Conservation (phyloP, 768 basidiomycete genomes). For the Lentinula sp. region DNA sequence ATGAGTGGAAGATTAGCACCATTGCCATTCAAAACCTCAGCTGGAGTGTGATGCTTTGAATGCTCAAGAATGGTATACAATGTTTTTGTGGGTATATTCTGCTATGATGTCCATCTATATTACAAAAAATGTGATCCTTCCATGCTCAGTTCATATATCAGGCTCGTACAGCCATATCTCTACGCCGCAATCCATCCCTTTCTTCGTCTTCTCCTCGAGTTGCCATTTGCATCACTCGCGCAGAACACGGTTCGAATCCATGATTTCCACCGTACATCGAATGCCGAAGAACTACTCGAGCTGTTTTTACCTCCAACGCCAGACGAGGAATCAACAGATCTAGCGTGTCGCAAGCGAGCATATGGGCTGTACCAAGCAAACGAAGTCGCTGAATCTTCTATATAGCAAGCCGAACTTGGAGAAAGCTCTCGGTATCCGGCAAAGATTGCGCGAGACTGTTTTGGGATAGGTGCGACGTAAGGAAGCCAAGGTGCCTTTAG, state of each 20-base stretch:
- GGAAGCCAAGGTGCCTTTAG: slow-evolving; percentile 8
- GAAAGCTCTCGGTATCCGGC: background rate
- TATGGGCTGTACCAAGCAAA: slow-evolving; percentile 5
- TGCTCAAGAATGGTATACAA: background rate
- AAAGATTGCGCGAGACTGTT: slow-evolving; percentile 1
- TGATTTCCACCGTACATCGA: background rate
- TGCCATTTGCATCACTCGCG: background rate
- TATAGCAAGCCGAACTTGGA: background rate
- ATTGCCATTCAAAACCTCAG: too few species aligned
- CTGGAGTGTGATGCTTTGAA: too few species aligned
- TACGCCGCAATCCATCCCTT: background rate
- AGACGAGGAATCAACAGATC: background rate
- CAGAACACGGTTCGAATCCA: background rate
- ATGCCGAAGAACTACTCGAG: background rate
- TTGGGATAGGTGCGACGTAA: slow-evolving; percentile 7
- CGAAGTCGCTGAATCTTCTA: background rate
- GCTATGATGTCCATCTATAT: background rate
- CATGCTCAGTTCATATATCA: background rate
- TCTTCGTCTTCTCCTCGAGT: background rate
- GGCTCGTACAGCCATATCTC: background rate
- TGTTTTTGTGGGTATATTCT: background rate
- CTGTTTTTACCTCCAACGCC: background rate
- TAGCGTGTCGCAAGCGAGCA: background rate
- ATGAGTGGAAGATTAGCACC: background rate
- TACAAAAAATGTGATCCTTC: background rate